Base-by-base conservation (phyloP, 2,329 filamentous ascomycete species). In the Monilinia fructicola region DNA sequence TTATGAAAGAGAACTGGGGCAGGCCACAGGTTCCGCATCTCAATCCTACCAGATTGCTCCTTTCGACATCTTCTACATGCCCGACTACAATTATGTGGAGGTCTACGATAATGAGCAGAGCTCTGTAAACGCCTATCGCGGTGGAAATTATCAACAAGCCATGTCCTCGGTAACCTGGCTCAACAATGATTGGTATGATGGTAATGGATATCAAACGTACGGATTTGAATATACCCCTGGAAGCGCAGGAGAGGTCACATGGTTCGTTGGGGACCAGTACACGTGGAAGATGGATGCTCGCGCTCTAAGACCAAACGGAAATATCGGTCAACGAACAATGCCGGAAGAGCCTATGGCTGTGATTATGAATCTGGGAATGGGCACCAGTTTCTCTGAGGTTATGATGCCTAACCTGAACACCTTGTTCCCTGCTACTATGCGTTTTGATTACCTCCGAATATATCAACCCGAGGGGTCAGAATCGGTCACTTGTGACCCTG, bases 331-430 rank as follows among this genome's bases (percentile, higher is more conserved):
- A 71, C 81, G 89, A 70, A 77, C 84, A 26, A 84, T 91, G 62
- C 87, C 88, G 0, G 79, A 86, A 70, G 89, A 91, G 74, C 89
- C 89, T 2, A 83, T 91, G 85, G 75, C 86, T 1, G 78, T 91
- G 23, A 81, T 91, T 71, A 81, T 87, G 78, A 91, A 91, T 74
- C 84, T 90, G 72, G 89, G 89, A 72, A 90, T 91, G 84, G 87
- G 85, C 5, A 82, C 82, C 72, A 85, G 84, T 76, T 91, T 91
- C 76, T 85, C 88, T 0, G 76, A 80, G 6, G 78, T 90, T 69
- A 86, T 90, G 72, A 76, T 86, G 67, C 82, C 81, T 1, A 85
- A 83, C 38, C 77, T 91, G 31, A 78, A 76, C 5, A 72, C 81
- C 21, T 77, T 85, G 54, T 80, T 90, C 72, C 88, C 88, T 3